A percentile compares a stretch with the other conserved stretches of the same genome.
These are phyloP conservation scores for Dendrostoma leiphaemia DNA, from an alignment of 2,329 filamentous ascomycete genomes.

Conservation along the genomic window DNA sequence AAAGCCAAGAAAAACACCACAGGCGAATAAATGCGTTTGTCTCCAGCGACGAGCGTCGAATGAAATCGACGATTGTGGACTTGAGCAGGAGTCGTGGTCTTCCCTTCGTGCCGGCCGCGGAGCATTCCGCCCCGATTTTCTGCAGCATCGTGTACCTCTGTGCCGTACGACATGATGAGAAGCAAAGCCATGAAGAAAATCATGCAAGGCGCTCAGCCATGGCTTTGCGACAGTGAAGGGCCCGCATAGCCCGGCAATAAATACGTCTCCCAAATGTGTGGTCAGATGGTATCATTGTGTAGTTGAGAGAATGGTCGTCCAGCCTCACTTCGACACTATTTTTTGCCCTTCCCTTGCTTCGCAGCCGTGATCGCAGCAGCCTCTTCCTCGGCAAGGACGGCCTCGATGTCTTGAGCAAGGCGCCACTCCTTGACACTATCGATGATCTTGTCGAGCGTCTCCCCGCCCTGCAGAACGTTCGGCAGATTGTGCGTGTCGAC, in stretches of 20 bases:
- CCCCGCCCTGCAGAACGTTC: slow-evolving; percentile 72
- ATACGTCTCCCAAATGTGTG: not conserved
- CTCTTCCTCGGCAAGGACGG: slow-evolving; percentile 63
- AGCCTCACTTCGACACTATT: slow-evolving; percentile 7
- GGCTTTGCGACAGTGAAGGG: too few relatives aligned
- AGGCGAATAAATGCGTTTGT: too few relatives aligned
- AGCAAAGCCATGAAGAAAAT: too few relatives aligned
- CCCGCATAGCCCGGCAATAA: too few relatives aligned
- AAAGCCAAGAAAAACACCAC: not conserved
- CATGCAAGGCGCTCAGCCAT: too few relatives aligned
- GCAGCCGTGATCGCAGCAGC: slow-evolving; percentile 32
- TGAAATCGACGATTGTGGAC: too few relatives aligned
- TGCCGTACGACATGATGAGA: too few relatives aligned
- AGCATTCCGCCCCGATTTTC: too few relatives aligned
- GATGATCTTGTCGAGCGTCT: slow-evolving; percentile 72
- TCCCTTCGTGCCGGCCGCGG: too few relatives aligned
- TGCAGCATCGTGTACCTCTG: too few relatives aligned
- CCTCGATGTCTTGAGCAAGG: slow-evolving; percentile 70
- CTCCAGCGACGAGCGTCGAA: too few relatives aligned
- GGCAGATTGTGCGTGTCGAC: slow-evolving; percentile 77
- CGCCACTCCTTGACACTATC: slow-evolving; percentile 76
- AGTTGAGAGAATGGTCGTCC: not conserved
- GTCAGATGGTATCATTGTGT: slow-evolving; percentile 6
- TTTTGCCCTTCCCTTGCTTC: slow-evolving; percentile 22
- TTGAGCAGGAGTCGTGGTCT: too few relatives aligned